These are phyloP conservation scores for Cladorrhinum sp. DNA, from an alignment of 2,329 filamentous ascomycete species.

Conservation along the genomic window DNA sequence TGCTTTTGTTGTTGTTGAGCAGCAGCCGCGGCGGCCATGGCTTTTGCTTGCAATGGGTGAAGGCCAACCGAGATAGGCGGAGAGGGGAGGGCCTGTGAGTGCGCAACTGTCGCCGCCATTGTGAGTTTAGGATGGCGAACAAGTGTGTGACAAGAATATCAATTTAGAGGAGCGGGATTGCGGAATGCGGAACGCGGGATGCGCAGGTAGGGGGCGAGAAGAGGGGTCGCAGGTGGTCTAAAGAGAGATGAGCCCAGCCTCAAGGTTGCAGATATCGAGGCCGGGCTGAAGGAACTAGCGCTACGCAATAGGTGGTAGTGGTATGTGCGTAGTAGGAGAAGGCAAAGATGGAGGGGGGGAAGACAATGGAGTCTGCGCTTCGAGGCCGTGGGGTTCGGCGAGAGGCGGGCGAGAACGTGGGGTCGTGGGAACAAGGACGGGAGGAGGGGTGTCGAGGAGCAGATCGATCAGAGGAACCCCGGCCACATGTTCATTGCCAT, in stretches of 20 bases:
- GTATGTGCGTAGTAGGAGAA: neutral
- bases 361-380: neutral
- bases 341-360: neutral
- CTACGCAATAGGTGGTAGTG: neutral
- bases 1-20: constrained; percentile 9
- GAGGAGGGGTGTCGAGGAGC: neutral
- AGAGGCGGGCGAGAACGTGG: neutral
- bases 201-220: neutral
- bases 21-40: constrained; percentile 13
- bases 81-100: constrained; percentile 23
- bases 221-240: constrained; percentile 7
- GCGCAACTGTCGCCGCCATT: constrained; percentile 30
- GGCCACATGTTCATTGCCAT: neutral
- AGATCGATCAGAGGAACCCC: neutral
- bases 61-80: constrained; percentile 17
- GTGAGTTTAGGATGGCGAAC: neutral
- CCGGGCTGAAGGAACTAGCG: constrained; percentile 11
- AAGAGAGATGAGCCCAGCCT: constrained; percentile 10
- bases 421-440: neutral
- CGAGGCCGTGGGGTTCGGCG: neutral
- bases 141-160: neutral
- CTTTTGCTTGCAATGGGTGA: constrained; percentile 26
- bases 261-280: constrained; percentile 14
- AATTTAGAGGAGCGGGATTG: neutral
- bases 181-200: constrained; percentile 1